These are phyloP conservation scores for Coniella vitis DNA, from an alignment of 2,329 filamentous ascomycete species.

Conservation along the genomic window DNA sequence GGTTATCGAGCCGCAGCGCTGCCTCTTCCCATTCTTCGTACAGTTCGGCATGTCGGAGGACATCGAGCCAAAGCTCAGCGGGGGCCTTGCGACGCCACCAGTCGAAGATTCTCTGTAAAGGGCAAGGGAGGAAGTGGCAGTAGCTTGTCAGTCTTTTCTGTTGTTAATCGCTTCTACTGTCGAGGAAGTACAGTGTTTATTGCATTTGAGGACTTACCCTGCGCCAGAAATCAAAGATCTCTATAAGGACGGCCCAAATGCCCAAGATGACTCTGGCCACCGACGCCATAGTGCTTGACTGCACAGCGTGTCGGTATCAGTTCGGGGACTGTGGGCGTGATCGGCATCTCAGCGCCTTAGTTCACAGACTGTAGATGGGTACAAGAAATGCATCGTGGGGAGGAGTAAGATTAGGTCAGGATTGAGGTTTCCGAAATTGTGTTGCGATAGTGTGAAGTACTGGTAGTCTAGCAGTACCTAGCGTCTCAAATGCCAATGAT, in stretches of 20 bases:
- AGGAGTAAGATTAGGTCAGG: no score
- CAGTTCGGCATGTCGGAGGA: constrained; percentile 57
- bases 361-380: not conserved
- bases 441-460: no score
- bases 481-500: no score
- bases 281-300: constrained; percentile 12
- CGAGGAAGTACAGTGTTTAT: not conserved
- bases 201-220: constrained; percentile 35
- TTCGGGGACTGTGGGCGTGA: constrained; percentile 1
- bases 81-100: constrained; percentile 63
- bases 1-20: constrained; percentile 75
- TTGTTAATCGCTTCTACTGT: no score
- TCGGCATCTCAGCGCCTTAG: not conserved
- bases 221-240: constrained; percentile 58
- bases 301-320: not conserved
- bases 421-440: no score
- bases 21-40: constrained; percentile 85
- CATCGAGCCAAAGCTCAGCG: constrained; percentile 58
- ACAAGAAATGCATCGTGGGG: not conserved
- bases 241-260: constrained; percentile 52
- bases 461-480: no score
- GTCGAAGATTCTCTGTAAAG: constrained; percentile 53
- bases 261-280: constrained; percentile 31
- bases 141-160: not conserved
- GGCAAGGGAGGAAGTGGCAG: not conserved